Percentiles rank a stretch among this genome's conserved stretches.
These are phyloP conservation scores for Pyrenochaeta sp. DNA, from an alignment of 2,329 filamentous ascomycete species.

Conservation along the genomic window DNA sequence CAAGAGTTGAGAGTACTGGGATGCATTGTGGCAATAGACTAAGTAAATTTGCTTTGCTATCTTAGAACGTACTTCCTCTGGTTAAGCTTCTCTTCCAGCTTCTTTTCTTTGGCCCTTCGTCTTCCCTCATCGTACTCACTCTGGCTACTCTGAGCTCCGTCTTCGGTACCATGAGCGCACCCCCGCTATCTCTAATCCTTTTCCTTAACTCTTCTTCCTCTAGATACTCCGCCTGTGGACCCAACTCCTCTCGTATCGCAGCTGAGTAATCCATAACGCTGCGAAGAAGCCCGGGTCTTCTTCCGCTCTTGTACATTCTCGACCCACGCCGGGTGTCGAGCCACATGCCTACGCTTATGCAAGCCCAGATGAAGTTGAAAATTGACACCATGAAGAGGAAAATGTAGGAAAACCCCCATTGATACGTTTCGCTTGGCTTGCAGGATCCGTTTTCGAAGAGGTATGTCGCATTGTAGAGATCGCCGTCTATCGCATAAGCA, in stretches of 20 bases:
- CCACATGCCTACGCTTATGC: conserved; percentile 47
- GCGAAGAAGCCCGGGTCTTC: conserved; percentile 38
- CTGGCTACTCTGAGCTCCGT: conserved; percentile 34
- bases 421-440: conserved; percentile 42
- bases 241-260: conserved; percentile 40
- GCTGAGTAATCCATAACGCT: conserved; percentile 38
- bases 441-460: conserved; percentile 36
- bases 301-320: conserved; percentile 40
- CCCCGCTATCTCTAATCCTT: conserved; percentile 27
- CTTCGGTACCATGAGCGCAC: conserved; percentile 33
- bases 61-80: conserved; percentile 40
- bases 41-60: not conserved
- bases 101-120: conserved; percentile 9
- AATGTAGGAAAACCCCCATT: conserved; percentile 48
- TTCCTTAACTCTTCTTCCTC: conserved; percentile 33
- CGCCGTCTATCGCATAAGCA: conserved; percentile 16
- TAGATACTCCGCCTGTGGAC: conserved; percentile 21
- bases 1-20: no score
- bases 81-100: conserved; percentile 32
- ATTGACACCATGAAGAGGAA: conserved; percentile 47
- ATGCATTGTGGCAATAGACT: no score
- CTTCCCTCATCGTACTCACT: conserved; percentile 8
- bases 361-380: conserved; percentile 44
- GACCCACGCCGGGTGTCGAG: conserved; percentile 36
- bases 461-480: conserved; percentile 25